Percentiles rank a stretch among this genome's conserved stretches.
Evolutionary conservation across 2,329 filamentous ascomycete genomes (phyloP).

Genomic region (Cladophialophora bantiana): DNA sequence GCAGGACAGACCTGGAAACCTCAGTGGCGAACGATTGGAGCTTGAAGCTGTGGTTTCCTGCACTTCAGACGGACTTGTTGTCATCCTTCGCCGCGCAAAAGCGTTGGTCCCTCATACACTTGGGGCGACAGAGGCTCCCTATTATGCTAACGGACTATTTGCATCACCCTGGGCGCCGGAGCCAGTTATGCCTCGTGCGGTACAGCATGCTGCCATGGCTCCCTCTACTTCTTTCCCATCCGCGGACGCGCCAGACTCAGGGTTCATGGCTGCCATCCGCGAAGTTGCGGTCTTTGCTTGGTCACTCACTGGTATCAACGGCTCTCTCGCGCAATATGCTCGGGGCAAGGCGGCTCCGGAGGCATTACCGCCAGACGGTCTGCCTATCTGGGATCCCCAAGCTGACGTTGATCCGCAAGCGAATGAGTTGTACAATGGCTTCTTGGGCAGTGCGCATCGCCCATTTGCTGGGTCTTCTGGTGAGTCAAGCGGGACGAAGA

Average conservation of each 20-base stretch:
- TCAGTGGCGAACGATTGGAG: constrained; percentile 61
- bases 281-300: constrained; percentile 90
- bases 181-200: constrained; percentile 58
- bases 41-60: constrained; percentile 91
- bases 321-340: constrained; percentile 70
- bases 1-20: constrained; percentile 25
- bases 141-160: constrained; percentile 70
- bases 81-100: constrained; percentile 76
- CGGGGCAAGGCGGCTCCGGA: constrained; percentile 69
- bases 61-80: constrained; percentile 85
- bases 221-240: constrained; percentile 51
- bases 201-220: constrained; percentile 23
- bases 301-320: constrained; percentile 81
- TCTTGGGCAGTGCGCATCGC: constrained; percentile 38
- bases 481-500: constrained; percentile 19
- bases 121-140: constrained; percentile 52
- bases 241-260: constrained; percentile 45
- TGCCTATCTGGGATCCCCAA: constrained; percentile 66
- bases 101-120: constrained; percentile 70
- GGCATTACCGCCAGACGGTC: constrained; percentile 65
- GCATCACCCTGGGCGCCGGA: constrained; percentile 80
- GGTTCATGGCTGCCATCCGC: constrained; percentile 80
- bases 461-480: constrained; percentile 24
- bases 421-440: constrained; percentile 38
- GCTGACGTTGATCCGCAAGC: constrained; percentile 30